Evolutionary conservation across 805 yeast genomes (phyloP).

Genomic region (Ogataea thermomethanolica): DNA sequence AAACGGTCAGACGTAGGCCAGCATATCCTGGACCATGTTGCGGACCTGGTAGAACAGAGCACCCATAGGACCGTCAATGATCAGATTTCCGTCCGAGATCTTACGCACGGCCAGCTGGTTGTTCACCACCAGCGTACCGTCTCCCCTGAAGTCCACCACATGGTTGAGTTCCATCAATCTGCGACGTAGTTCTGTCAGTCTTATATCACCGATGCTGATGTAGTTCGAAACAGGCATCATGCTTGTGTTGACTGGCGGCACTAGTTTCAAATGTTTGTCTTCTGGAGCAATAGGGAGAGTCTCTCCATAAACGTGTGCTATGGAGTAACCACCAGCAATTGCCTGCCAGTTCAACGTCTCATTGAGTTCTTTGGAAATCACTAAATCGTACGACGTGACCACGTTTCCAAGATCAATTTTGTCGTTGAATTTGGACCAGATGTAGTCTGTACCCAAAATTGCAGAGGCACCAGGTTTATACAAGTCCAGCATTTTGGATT

Average conservation of each 20-base stretch:
- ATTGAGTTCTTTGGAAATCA: slow-evolving; percentile 62
- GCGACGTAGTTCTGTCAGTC: slow-evolving; percentile 74
- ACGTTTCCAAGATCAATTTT: slow-evolving; percentile 51
- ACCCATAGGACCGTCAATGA: slow-evolving; percentile 79
- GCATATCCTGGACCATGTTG: slow-evolving; percentile 64
- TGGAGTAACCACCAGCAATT: slow-evolving; percentile 72
- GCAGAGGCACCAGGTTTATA: slow-evolving; percentile 17
- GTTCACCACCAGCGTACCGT: slow-evolving; percentile 86
- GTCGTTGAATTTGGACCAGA: slow-evolving; percentile 36
- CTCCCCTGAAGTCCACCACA: slow-evolving; percentile 86
- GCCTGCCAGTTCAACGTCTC: slow-evolving; percentile 76
- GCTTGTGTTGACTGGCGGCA: slow-evolving; percentile 10
- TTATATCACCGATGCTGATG: slow-evolving; percentile 82
- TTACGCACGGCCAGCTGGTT: slow-evolving; percentile 72
- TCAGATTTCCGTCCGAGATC: slow-evolving; percentile 74
- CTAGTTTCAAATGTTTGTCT: slow-evolving; percentile 15
- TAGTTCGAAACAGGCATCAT: slow-evolving; percentile 18
- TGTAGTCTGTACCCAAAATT: slow-evolving; percentile 25
- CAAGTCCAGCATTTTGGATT: slow-evolving; percentile 15
- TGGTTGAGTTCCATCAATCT: slow-evolving; percentile 55
- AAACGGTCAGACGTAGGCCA: slow-evolving; percentile 57
- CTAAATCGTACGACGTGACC: slow-evolving; percentile 52
- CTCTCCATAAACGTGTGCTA: slow-evolving; percentile 79
- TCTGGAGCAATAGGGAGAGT: slow-evolving; percentile 28
- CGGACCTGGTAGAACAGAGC: slow-evolving; percentile 75